A percentile compares a stretch with the other conserved stretches of the same genome.
Evolutionary conservation across 306 rosid genomes (phyloP).

Genomic region (Vicia sativa): DNA sequence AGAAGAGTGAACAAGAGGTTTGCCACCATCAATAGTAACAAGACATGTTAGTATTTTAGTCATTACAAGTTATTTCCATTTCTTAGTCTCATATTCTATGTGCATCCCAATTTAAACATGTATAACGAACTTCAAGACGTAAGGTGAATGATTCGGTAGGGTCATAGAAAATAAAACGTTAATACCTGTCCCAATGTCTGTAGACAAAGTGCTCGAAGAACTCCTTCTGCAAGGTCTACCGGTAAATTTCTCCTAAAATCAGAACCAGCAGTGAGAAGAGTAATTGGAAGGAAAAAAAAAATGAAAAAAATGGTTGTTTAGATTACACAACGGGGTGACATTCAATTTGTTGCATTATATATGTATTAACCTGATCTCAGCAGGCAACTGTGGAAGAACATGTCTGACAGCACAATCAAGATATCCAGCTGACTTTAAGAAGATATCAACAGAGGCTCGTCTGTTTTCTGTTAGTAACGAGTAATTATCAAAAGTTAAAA

Average conservation of each 20-base stretch:
- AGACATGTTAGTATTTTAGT: background rate
- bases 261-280: slow-evolving; percentile 40
- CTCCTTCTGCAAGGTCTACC: slow-evolving; percentile 92
- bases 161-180: slow-evolving; percentile 20
- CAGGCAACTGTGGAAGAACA: slow-evolving; percentile 91
- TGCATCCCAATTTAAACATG: slow-evolving; percentile 25
- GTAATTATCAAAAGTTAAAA: slow-evolving; percentile 50
- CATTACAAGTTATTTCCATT: slow-evolving; percentile 24
- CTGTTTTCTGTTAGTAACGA: slow-evolving; percentile 70
- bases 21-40: too few relatives aligned
- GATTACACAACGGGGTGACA: slow-evolving; percentile 19
- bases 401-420: slow-evolving; percentile 96
- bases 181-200: slow-evolving; percentile 95
- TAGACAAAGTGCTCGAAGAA: slow-evolving; percentile 91
- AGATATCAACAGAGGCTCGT: slow-evolving; percentile 89
- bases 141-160: background rate
- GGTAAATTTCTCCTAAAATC: slow-evolving; percentile 87
- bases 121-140: slow-evolving; percentile 8
- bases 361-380: slow-evolving; percentile 74
- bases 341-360: slow-evolving; percentile 25
- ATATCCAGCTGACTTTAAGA: slow-evolving; percentile 93
- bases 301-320: slow-evolving; percentile 18
- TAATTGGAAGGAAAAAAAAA: slow-evolving; percentile 18
- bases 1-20: slow-evolving; percentile 5
- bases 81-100: slow-evolving; percentile 21